phyloP scores from a whole-genome alignment of 495 filamentous ascomycete species.

The Xylaria longipes region DNA sequence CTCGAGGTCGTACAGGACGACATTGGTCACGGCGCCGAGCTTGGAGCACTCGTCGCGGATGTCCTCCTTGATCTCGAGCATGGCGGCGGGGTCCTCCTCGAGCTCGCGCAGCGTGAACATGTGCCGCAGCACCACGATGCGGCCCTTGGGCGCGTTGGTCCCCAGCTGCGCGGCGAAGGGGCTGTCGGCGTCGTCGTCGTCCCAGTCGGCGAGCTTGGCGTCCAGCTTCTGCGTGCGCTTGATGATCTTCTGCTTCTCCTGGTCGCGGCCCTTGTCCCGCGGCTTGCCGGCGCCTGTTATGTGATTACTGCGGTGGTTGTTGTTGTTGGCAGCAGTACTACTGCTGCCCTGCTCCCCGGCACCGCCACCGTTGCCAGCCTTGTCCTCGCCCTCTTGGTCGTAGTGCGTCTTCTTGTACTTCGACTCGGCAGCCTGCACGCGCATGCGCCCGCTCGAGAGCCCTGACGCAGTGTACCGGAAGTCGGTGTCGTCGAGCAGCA shows the following conservation, averaged over 20 bases:
- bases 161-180: conserved; percentile 51
- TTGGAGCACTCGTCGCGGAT: conserved; percentile 89
- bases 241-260: conserved; percentile 85
- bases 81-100: conserved; percentile 80
- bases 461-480: conserved; percentile 69
- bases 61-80: conserved; percentile 93
- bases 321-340: conserved; percentile 32
- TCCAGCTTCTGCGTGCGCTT: conserved; percentile 86
- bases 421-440: conserved; percentile 81
- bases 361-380: conserved; percentile 11
- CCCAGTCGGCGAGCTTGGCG: conserved; percentile 92
- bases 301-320: conserved; percentile 27
- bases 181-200: conserved; percentile 83
- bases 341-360: conserved; percentile 48
- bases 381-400: conserved; percentile 35
- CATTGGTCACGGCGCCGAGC: conserved; percentile 86
- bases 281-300: conserved; percentile 40
- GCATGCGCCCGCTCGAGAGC: conserved; percentile 67
- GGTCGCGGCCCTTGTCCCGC: conserved; percentile 59
- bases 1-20: conserved; percentile 88
- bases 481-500: conserved; percentile 88
- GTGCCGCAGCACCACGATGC: conserved; percentile 85
- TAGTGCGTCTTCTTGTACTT: conserved; percentile 79
- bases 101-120: conserved; percentile 93
- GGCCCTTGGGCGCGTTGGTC: conserved; percentile 69